Conservation (phyloP, 2,329 filamentous ascomycete genomes). For the Decorospora gaudefroyi region DNA sequence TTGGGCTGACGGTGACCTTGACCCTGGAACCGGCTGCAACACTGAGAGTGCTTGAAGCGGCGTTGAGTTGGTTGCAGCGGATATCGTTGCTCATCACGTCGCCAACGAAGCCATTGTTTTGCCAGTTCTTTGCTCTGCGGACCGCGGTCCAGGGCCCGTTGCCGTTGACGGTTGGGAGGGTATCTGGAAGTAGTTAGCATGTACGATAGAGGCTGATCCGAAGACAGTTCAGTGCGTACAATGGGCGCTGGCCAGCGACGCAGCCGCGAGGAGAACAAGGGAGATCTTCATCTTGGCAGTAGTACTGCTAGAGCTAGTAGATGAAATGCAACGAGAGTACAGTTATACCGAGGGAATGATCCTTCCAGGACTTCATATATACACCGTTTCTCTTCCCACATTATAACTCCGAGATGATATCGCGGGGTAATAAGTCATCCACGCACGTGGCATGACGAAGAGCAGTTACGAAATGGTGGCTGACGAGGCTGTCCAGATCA, state of each 20-base stretch:
- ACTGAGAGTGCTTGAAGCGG: conserved; percentile 13
- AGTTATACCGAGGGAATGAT: conserved; percentile 1
- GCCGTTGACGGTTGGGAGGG: conserved; percentile 13
- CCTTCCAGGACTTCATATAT: conserved; percentile 3
- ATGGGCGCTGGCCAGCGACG: conserved; percentile 11
- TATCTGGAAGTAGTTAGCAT: conserved; percentile 7
- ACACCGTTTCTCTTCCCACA: background rate
- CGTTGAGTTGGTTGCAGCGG: conserved; percentile 34
- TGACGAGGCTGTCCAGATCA: background rate
- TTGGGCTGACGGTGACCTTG: conserved; percentile 36
- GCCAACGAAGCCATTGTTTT: conserved; percentile 17
- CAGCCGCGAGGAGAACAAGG: conserved; percentile 3
- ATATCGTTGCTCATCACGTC: conserved; percentile 30
- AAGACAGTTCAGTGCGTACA: conserved; percentile 1
- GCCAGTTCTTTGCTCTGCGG: conserved; percentile 17
- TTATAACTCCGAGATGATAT: no score
- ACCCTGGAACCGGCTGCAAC: conserved; percentile 36
- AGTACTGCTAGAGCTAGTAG: background rate
- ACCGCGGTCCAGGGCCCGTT: conserved; percentile 9
- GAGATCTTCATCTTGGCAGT: conserved; percentile 8
- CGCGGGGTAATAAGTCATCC: no score
- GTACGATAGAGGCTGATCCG: fast-evolving
- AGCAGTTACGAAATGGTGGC: background rate
- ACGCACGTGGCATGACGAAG: background rate
- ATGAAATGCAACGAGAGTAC: background rate